Evolutionary conservation across 2,329 filamentous ascomycete species (phyloP).

Genomic region (Penicillium palitans): DNA sequence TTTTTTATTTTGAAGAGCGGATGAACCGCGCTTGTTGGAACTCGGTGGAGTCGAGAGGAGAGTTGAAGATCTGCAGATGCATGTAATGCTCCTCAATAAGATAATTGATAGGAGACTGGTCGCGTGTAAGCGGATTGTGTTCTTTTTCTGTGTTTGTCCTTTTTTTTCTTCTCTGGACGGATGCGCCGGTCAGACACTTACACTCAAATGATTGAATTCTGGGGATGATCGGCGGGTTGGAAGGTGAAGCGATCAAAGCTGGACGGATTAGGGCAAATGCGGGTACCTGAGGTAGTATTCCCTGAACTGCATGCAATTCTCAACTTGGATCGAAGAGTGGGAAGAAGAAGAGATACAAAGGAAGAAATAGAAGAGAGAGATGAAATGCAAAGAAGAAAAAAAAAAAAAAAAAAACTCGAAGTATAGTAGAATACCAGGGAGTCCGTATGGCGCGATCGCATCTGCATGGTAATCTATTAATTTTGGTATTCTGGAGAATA

Average conservation of each 20-base stretch:
- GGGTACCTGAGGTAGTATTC: conserved; percentile 7
- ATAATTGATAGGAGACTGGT: neutral
- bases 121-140: neutral
- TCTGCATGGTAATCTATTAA: conserved; percentile 2
- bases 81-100: conserved; percentile 31
- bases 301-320: conserved; percentile 9
- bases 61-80: conserved; percentile 33
- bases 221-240: neutral
- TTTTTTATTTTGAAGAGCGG: conserved; percentile 37
- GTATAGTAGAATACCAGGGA: neutral
- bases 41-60: conserved; percentile 29
- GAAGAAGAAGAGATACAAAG: conserved; percentile 7
- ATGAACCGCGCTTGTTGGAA: conserved; percentile 37
- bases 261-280: conserved; percentile 16
- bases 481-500: conserved; percentile 7
- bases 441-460: neutral
- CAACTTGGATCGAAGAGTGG: conserved; percentile 8
- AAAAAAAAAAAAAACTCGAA: neutral
- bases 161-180: neutral
- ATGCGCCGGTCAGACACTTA: neutral
- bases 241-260: conserved; percentile 5
- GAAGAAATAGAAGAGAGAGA: conserved; percentile 7
- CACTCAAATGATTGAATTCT: neutral
- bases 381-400: neutral
- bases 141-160: neutral